A percentile compares a stretch with the other conserved stretches of the same genome.
phyloP scores from a whole-genome alignment of 805 yeast species.

The Candida multigemmis region DNA sequence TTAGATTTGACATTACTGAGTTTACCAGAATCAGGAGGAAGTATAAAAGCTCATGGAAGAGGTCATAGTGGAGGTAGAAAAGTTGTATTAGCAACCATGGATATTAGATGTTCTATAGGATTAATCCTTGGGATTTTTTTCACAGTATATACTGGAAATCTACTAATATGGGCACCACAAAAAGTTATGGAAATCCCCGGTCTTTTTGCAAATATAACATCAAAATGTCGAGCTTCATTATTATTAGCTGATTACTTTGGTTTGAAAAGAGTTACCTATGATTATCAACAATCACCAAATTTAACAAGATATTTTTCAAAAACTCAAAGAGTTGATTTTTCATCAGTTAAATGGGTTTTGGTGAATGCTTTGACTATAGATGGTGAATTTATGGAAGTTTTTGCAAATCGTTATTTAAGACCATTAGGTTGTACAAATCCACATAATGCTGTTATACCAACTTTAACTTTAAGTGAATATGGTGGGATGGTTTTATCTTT shows the following conservation, averaged over 20 bases:
- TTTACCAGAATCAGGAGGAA: conserved; percentile 50
- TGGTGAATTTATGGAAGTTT: conserved; percentile 83
- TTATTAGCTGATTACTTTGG: conserved; percentile 82
- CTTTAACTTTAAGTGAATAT: conserved; percentile 81
- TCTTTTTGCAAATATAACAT: conserved; percentile 71
- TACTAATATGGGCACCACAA: conserved; percentile 72
- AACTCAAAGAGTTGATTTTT: conserved; percentile 65
- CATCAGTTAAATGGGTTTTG: conserved; percentile 79
- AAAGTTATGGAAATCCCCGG: conserved; percentile 73
- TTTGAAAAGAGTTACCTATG: conserved; percentile 82
- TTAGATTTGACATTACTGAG: conserved; percentile 62
- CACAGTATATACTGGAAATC: conserved; percentile 78
- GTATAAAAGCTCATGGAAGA: conserved; percentile 30
- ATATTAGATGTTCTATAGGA: conserved; percentile 60
- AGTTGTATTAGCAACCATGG: conserved; percentile 42
- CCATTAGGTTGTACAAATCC: conserved; percentile 83
- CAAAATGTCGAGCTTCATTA: conserved; percentile 62
- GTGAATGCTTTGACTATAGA: conserved; percentile 86
- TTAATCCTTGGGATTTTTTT: conserved; percentile 72
- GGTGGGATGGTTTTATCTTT: conserved; percentile 93
- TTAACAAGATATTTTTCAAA: conserved; percentile 74
- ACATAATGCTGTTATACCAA: conserved; percentile 73
- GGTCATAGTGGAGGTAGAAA: conserved; percentile 34
- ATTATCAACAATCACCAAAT: conserved; percentile 85
- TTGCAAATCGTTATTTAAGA: conserved; percentile 81